Conservation (phyloP, 148 eudicot species). For the Oxyria digyna region DNA sequence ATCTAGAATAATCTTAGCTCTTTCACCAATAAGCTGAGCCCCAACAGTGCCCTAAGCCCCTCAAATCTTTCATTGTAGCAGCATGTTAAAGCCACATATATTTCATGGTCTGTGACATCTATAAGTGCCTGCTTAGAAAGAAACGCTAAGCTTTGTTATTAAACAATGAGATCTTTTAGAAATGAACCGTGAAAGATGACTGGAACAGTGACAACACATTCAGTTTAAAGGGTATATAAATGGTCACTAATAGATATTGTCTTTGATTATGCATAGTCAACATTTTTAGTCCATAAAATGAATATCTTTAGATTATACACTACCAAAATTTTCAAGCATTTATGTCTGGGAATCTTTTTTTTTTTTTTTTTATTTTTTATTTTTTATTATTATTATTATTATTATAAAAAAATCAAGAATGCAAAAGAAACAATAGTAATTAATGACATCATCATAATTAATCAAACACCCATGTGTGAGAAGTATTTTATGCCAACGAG, state of each 20-base stretch:
- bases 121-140: constrained; percentile 55
- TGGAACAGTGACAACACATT: too few relatives aligned
- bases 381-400: too few relatives aligned
- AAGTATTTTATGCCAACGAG: too few relatives aligned
- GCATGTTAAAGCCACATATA: constrained; percentile 69
- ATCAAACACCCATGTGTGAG: too few relatives aligned
- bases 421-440: not conserved
- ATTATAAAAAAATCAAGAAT: not conserved
- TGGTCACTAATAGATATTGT: not conserved
- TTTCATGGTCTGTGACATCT: constrained; percentile 75
- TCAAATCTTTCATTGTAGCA: constrained; percentile 47
- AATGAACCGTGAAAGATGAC: too few relatives aligned
- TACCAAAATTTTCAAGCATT: not conserved
- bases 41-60: constrained; percentile 80
- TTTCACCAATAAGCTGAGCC: constrained; percentile 82
- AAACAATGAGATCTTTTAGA: not conserved
- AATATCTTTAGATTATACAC: not conserved
- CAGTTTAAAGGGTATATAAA: not conserved
- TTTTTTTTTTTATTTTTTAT: too few relatives aligned
- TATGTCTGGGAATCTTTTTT: not conserved
- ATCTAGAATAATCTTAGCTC: constrained; percentile 79
- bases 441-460: not conserved
- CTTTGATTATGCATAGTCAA: not conserved
- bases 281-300: not conserved
- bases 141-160: constrained; percentile 4